These are phyloP conservation scores for Aciculosporium take DNA, from an alignment of 2,329 filamentous ascomycete species.

Conservation along the genomic window DNA sequence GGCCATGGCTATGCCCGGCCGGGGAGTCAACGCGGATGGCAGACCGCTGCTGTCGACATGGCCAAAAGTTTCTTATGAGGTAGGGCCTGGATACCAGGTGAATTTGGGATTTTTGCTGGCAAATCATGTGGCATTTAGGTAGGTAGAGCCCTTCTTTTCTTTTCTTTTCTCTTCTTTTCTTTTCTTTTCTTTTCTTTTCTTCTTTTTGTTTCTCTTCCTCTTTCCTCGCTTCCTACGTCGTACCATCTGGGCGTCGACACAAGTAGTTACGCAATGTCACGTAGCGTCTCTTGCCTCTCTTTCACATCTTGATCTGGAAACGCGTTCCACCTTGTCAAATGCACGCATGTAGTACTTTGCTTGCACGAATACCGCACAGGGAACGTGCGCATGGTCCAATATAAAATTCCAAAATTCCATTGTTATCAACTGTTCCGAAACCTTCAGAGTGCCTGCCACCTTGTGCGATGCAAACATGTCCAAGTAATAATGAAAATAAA, in stretches of 20 bases:
- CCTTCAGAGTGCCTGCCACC: background rate
- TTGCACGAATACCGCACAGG: no score
- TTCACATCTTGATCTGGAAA: background rate
- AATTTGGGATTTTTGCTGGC: no score
- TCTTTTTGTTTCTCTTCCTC: no score
- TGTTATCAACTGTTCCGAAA: background rate
- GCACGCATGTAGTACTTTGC: background rate
- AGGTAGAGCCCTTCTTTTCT: no score
- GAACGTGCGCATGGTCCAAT: no score
- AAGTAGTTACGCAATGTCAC: no score
- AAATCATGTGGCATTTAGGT: background rate
- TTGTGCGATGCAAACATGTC: background rate
- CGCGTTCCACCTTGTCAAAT: background rate
- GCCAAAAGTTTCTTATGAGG: constrained; percentile 29
- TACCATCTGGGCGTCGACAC: no score
- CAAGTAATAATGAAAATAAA: background rate
- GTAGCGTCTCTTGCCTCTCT: no score
- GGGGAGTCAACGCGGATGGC: constrained; percentile 10
- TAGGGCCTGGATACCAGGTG: no score
- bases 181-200: no score
- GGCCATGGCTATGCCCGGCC: constrained; percentile 10
- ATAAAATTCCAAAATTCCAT: background rate
- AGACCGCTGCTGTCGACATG: constrained; percentile 22
- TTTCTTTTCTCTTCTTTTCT: no score
- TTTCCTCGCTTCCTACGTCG: no score